Base-by-base conservation (phyloP, 2,329 filamentous ascomycete species). In the Colletotrichum eleusines region DNA sequence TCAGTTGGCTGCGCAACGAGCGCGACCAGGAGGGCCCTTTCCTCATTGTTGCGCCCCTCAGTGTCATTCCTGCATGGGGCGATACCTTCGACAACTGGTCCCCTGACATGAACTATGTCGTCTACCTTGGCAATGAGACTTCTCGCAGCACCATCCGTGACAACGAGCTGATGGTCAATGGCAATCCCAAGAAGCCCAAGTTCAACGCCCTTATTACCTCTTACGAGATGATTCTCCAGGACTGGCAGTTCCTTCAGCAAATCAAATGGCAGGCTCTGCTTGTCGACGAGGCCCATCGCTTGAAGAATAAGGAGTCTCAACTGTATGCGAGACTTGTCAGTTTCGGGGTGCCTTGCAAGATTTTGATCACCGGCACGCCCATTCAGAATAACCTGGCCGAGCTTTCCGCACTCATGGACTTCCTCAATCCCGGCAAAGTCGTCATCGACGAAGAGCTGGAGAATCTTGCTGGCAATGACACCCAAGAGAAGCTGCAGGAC, bases 131-230 rank as follows among this genome's bases (percentile, higher is more conserved):
- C 61, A 95, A 94, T 65, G 92, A 96, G 79, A 89, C 92, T 42
- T 92, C 96, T 40, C 93, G 97, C 54, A 91, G 87, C 74, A 95
- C 94, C 75, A 97, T 99, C 73, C 91, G 92, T 46, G 94, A 98
- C 55, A 91, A 97, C 76, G 96, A 99, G 80, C 86, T 99, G 53
- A 88, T 98, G 68, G 87, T 94, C 7, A 93, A 97, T 78, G 92
- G 92, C 42, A 97, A 97, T 76, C 87, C 92, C 2, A 94, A 92
- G 80, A 95, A 94, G 79, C 92, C 93, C 72, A 98, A 97, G 80
- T 99, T 99, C 86, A 96, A 99, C 76, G 94, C 97, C n/a, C 87
- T 99, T 42, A 89, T 99, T 71, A 99, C 96, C 1, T 98, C 96
- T 0, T 99, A 99, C 78, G 96, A 99, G 81, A 98, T 97, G 79